These are phyloP conservation scores for Circinella umbellata DNA, from an alignment of 371 early-diverging fungal species.

Conservation along the genomic window DNA sequence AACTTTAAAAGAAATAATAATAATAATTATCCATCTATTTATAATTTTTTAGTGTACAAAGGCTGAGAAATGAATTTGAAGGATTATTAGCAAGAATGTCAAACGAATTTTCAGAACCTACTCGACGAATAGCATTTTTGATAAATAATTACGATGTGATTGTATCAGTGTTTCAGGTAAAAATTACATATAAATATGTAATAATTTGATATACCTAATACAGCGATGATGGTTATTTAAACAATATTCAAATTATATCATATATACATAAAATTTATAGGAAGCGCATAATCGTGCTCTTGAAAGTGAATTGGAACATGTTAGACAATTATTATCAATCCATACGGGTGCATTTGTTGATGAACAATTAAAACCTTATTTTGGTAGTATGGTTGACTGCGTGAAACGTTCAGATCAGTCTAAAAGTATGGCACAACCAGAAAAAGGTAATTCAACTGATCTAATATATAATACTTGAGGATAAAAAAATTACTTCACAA, in stretches of 20 bases:
- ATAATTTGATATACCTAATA: not conserved
- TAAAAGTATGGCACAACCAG: constrained; percentile 22
- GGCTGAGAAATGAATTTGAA: constrained; percentile 82
- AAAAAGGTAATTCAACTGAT: constrained; percentile 10
- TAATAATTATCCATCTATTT: not conserved
- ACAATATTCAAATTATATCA: too few relatives aligned
- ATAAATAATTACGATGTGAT: constrained; percentile 94
- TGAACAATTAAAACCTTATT: constrained; percentile 79
- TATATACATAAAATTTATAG: constrained; percentile 33
- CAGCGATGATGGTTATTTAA: not conserved
- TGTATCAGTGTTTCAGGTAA: constrained; percentile 69
- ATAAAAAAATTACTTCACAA: too few relatives aligned
- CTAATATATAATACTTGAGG: too few relatives aligned
- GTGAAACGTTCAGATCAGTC: constrained; percentile 72
- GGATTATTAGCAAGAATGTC: constrained; percentile 72
- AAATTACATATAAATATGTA: not conserved
- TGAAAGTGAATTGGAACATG: constrained; percentile 77
- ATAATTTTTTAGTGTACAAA: constrained; percentile 56
- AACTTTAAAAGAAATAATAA: not conserved
- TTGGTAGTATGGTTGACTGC: constrained; percentile 78
- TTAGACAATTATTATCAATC: constrained; percentile 66
- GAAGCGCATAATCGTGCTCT: constrained; percentile 68
- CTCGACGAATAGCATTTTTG: constrained; percentile 75
- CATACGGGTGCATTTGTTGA: constrained; percentile 86
- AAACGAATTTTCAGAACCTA: constrained; percentile 69